These are phyloP conservation scores for Sclerotinia subarctica DNA, from an alignment of 2,329 filamentous ascomycete genomes.

Conservation along the genomic window DNA sequence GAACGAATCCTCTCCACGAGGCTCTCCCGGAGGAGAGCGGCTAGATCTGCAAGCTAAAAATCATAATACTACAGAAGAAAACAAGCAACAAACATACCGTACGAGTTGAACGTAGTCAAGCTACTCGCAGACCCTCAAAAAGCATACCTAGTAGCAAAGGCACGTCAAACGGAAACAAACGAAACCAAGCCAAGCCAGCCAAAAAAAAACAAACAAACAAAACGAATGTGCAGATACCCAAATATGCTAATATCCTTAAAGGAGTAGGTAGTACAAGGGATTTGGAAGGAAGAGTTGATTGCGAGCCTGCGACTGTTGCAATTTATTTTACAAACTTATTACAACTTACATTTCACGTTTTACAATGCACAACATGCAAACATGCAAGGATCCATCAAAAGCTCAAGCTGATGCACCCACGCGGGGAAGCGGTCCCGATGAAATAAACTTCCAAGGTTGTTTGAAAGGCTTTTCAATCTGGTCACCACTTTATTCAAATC, in stretches of 20 bases:
- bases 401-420: background rate
- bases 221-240: background rate
- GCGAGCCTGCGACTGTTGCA: background rate
- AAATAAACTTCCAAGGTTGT: too few species aligned
- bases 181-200: too few species aligned
- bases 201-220: background rate
- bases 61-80: background rate
- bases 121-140: background rate
- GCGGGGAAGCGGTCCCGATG: background rate
- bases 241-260: background rate
- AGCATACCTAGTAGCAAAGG: background rate
- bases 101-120: background rate
- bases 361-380: too few species aligned
- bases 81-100: background rate
- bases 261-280: background rate
- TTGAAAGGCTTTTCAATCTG: too few species aligned
- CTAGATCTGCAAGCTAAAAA: too few species aligned
- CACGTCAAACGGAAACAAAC: background rate
- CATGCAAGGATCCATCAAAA: background rate
- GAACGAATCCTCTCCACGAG: background rate
- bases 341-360: too few species aligned
- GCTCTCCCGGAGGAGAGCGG: background rate
- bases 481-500: too few species aligned
- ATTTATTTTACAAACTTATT: too few species aligned
- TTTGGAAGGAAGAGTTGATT: background rate